Percentiles rank a stretch among this genome's conserved stretches.
Conservation (phyloP, 2,329 filamentous ascomycete species). For the Stagonosporopsis rhizophila region DNA sequence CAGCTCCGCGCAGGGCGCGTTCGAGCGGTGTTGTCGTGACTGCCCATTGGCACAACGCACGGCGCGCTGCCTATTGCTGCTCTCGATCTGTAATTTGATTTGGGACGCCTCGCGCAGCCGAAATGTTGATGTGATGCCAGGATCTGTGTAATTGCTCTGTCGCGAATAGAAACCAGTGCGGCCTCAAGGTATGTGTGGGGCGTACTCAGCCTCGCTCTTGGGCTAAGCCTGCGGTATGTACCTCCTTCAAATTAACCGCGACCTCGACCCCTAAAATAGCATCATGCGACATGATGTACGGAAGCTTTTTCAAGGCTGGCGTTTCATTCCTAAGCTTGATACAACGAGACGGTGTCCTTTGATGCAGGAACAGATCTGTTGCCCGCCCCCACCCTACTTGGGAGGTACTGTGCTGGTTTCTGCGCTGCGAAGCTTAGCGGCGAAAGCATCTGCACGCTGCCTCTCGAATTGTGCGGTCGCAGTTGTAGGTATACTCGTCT, state of each 20-base stretch:
- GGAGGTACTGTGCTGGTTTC: not conserved
- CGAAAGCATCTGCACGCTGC: not conserved
- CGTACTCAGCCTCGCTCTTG: conserved; percentile 17
- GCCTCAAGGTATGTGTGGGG: conserved; percentile 13
- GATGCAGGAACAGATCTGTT: conserved; percentile 2
- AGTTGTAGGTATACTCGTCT: not conserved
- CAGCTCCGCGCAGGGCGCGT: conserved; percentile 8
- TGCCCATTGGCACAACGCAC: conserved; percentile 4
- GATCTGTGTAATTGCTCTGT: conserved; percentile 2
- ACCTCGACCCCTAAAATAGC: conserved; percentile 10
- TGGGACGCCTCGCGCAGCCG: conserved; percentile 6
- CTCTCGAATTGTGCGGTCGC: not conserved
- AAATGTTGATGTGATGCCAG: conserved; percentile 3
- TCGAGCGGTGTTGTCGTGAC: conserved; percentile 1
- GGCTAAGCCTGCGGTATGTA: conserved; percentile 12
- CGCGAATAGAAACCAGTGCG: conserved; percentile 14
- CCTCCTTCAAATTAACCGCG: conserved; percentile 2
- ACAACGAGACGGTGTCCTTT: not conserved
- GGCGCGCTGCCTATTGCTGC: not conserved
- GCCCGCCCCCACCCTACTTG: not conserved
- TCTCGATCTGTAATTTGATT: not conserved
- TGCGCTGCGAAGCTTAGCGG: not conserved
- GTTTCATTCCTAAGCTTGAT: not conserved
- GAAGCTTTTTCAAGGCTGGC: not conserved
- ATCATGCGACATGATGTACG: conserved; percentile 10